Evolutionary conservation across 73 alveolate species (phyloP).

Genomic region (Paramecium sexaurelia): DNA sequence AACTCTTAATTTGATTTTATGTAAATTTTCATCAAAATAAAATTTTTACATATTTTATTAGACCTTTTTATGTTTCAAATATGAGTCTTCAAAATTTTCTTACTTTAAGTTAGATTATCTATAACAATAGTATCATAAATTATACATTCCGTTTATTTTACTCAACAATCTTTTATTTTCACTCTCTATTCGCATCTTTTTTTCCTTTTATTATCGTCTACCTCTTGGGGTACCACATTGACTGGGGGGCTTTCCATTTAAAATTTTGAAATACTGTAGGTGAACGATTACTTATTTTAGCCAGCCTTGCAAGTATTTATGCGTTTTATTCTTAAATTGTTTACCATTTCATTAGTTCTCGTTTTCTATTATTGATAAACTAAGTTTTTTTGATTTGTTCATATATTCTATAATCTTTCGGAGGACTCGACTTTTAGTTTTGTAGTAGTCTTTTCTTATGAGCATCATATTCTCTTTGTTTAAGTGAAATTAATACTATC

Average conservation of each 20-base stretch:
- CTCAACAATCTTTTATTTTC: neutral
- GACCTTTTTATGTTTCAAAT: neutral
- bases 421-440: neutral
- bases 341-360: constrained; percentile 9
- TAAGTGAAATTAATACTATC: neutral
- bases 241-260: constrained; percentile 10
- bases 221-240: constrained; percentile 25
- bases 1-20: neutral
- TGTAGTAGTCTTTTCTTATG: neutral
- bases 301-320: neutral
- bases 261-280: neutral
- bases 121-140: neutral
- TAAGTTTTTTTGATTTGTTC: constrained; percentile 4
- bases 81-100: neutral
- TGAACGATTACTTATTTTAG: neutral
- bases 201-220: neutral
- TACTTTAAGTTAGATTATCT: neutral
- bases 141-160: neutral
- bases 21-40: neutral
- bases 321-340: constrained; percentile 9
- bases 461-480: constrained; percentile 9
- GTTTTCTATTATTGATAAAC: neutral
- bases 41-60: neutral
- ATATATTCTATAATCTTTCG: neutral
- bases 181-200: neutral